A percentile compares a stretch with the other conserved stretches of the same genome.
phyloP scores from a whole-genome alignment of 108 stramenopile genomes.

The Thalassiosira profunda region DNA sequence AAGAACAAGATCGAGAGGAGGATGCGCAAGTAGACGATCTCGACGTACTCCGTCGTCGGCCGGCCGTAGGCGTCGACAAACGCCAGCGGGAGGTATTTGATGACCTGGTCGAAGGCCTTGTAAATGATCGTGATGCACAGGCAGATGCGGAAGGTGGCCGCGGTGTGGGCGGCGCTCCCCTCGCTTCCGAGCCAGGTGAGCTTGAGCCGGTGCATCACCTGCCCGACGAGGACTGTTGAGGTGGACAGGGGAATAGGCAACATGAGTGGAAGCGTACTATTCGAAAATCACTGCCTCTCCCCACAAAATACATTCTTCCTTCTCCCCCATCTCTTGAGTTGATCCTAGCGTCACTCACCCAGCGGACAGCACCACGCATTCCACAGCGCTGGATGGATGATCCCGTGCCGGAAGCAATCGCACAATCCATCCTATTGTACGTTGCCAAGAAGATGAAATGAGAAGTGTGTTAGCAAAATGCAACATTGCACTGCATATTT shows the following conservation, averaged over 20 bases:
- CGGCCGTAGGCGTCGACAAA: not conserved
- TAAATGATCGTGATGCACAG: slow-evolving; percentile 37
- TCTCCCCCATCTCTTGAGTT: not conserved
- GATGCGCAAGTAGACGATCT: no score
- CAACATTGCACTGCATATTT: no score
- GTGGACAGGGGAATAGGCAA: not conserved
- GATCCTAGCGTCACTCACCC: slow-evolving; percentile 4
- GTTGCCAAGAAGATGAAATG: no score
- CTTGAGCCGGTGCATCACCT: slow-evolving; percentile 54
- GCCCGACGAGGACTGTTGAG: slow-evolving; percentile 50
- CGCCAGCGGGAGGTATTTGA: slow-evolving; percentile 43
- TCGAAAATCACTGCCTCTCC: no score
- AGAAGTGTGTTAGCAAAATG: no score
- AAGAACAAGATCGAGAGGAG: slow-evolving; percentile 22
- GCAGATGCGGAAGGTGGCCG: slow-evolving; percentile 60
- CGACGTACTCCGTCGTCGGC: no score
- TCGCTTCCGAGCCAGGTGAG: slow-evolving; percentile 43
- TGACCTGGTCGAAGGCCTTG: slow-evolving; percentile 22
- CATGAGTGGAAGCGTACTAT: not conserved
- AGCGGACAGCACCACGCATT: slow-evolving; percentile 41
- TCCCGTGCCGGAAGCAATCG: slow-evolving; percentile 37
- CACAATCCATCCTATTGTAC: slow-evolving; percentile 37
- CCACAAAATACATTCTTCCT: not conserved
- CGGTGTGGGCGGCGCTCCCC: slow-evolving; percentile 15
- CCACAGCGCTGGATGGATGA: slow-evolving; percentile 36